Evolutionary conservation across 768 basidiomycete genomes (phyloP).

Genomic region (Collybia sordida): DNA sequence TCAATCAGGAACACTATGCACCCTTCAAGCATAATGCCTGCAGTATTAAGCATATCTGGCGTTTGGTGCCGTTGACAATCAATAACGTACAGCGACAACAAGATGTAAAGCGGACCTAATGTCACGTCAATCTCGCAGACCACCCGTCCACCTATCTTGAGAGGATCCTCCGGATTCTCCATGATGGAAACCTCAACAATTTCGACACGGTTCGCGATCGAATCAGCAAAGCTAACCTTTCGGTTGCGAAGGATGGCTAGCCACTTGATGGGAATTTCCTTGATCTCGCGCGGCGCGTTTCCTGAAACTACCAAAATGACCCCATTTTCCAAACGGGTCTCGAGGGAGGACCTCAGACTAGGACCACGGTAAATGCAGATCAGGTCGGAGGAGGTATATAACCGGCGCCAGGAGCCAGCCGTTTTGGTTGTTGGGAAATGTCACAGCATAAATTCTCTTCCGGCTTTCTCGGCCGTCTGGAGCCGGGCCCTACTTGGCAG

Average conservation of each 20-base stretch:
- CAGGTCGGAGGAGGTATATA: too few relatives aligned
- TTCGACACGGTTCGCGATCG: slow-evolving; percentile 24
- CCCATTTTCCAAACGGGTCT: slow-evolving; percentile 19
- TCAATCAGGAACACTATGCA: slow-evolving; percentile 46
- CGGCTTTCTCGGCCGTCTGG: too few relatives aligned
- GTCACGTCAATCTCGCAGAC: slow-evolving; percentile 43
- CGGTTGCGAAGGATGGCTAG: slow-evolving; percentile 28
- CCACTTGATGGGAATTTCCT: slow-evolving; percentile 38
- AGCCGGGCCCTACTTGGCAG: background rate
- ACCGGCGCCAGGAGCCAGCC: too few relatives aligned
- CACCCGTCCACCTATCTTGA: slow-evolving; percentile 34
- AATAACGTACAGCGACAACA: background rate
- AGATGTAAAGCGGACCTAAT: slow-evolving; percentile 32
- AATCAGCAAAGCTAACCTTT: slow-evolving; percentile 28
- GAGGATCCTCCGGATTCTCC: slow-evolving; percentile 32
- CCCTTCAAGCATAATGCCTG: slow-evolving; percentile 38
- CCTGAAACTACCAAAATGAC: slow-evolving; percentile 27
- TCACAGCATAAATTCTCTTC: too few relatives aligned
- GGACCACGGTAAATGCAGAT: too few relatives aligned
- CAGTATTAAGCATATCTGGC: slow-evolving; percentile 43
- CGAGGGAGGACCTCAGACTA: slow-evolving; percentile 10
- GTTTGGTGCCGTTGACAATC: slow-evolving; percentile 2
- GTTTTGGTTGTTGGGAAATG: too few relatives aligned
- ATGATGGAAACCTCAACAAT: slow-evolving; percentile 41
- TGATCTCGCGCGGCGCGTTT: slow-evolving; percentile 34